Base-by-base conservation (phyloP, 2,329 filamentous ascomycete species). In the Claviceps sorghi region DNA sequence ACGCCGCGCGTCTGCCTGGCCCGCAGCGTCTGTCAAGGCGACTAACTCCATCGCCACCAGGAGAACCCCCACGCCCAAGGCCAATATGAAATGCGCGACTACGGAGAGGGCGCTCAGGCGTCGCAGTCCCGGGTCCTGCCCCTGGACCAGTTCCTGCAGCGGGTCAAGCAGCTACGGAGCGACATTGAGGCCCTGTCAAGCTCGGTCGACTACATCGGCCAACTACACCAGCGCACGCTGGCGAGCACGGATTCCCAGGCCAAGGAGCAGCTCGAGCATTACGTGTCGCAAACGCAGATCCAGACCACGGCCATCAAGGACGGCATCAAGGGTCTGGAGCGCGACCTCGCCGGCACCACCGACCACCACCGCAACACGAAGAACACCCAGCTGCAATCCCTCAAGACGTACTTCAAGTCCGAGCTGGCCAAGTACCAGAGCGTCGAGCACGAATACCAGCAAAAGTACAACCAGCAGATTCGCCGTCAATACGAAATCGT, bases 401-500 rank as follows among this genome's bases (percentile, higher is more conserved):
- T 90, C 63, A 88, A 84, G 73, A 76, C 74, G 56, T 80, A 81
- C 52, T 90, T 90, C 69, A 80, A 83, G 70, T 77, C 77, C 56
- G 82, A 86, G 65, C 73, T 90, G 57, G 76, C 82, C 64, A 78
- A 78, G 59, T 89, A 86, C 67, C 76, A 84, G 63, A 71, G 77
- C 59, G 82, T 87, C 63, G 87, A 93, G 73, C 72, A 77, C 54
- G 75, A 77, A 46, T 90, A 88, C 71, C 77, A 79, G 62, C 75
- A 79, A 63, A 74, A 82, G 57, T 88, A 88, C 67, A 78, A 83
- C 55, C 84, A 89, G 57, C 84, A 88, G 66, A 88, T 91, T 63
- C 80, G 80, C 54, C 78, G 87, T 61, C 87, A 93, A 68, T 90
- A 87, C 68, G 76, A 80, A 53, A 89, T 91, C 63, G 85, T 88